phyloP scores from a whole-genome alignment of 2,329 filamentous ascomycete genomes.

The Tolypocladium ovalisporum region DNA sequence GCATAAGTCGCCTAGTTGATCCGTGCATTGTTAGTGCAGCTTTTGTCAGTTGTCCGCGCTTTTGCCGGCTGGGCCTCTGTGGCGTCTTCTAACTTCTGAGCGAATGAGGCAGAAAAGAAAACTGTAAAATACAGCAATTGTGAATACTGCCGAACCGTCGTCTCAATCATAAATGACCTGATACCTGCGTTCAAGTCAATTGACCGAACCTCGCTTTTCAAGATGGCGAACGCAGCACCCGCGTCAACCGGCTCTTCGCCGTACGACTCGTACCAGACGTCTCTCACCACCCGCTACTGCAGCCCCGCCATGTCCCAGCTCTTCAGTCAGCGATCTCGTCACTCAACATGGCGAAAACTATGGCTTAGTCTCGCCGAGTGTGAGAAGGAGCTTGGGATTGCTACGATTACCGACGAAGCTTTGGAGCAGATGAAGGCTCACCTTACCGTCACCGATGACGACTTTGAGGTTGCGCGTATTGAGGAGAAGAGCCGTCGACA shows the following conservation, averaged over 20 bases:
- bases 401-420: slow-evolving; percentile 59
- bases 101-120: too few relatives aligned
- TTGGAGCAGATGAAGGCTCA: slow-evolving; percentile 67
- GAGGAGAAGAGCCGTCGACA: slow-evolving; percentile 68
- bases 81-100: too few relatives aligned
- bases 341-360: slow-evolving; percentile 71
- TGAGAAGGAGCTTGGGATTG: slow-evolving; percentile 70
- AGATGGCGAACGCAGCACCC: not conserved
- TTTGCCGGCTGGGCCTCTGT: too few relatives aligned
- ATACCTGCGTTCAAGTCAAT: too few relatives aligned
- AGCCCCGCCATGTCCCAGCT: slow-evolving; percentile 64
- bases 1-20: not conserved
- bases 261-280: slow-evolving; percentile 44
- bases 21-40: not conserved
- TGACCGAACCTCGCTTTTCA: not conserved
- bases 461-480: slow-evolving; percentile 61
- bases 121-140: too few relatives aligned
- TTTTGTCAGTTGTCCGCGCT: not conserved
- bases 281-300: slow-evolving; percentile 62
- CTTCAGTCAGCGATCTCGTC: slow-evolving; percentile 66
- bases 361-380: slow-evolving; percentile 79
- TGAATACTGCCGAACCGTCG: too few relatives aligned
- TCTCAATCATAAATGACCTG: too few relatives aligned
- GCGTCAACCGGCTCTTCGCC: not conserved
- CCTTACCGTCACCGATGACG: slow-evolving; percentile 63